Evolutionary conservation across 768 basidiomycete genomes (phyloP).

Genomic region (Lentinus tigrinus): DNA sequence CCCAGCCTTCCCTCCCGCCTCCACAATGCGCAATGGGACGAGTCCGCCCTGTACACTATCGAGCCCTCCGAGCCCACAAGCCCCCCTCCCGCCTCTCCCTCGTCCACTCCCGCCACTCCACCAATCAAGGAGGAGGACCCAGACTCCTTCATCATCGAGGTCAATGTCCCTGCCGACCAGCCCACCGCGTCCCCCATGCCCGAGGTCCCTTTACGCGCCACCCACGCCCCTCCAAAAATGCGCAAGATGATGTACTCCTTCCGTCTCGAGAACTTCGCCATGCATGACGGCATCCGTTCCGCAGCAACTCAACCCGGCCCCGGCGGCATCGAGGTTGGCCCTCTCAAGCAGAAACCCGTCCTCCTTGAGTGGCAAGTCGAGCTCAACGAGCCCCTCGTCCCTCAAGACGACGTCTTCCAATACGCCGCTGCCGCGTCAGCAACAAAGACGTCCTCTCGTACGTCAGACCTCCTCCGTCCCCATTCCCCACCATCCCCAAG

Average conservation of each 20-base stretch:
- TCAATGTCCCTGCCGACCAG: slow-evolving; percentile 9
- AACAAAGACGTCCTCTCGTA: background rate
- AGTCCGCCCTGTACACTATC: slow-evolving; percentile 17
- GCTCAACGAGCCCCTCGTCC: slow-evolving; percentile 18
- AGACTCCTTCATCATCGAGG: slow-evolving; percentile 21
- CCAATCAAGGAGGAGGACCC: slow-evolving; percentile 19
- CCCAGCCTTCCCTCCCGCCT: slow-evolving; percentile 4
- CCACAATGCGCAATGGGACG: slow-evolving; percentile 13
- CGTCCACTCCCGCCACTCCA: slow-evolving; percentile 5
- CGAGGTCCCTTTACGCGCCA: slow-evolving; percentile 70
- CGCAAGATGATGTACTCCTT: slow-evolving; percentile 76
- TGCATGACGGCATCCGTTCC: slow-evolving; percentile 48
- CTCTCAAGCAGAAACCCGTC: slow-evolving; percentile 58
- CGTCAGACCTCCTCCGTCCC: background rate
- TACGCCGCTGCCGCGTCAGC: background rate
- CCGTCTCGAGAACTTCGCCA: slow-evolving; percentile 71
- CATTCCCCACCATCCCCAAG: background rate
- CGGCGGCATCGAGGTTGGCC: slow-evolving; percentile 45
- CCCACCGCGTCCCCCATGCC: slow-evolving; percentile 13
- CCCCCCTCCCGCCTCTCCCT: background rate
- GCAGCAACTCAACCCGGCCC: slow-evolving; percentile 16
- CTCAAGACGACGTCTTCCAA: background rate
- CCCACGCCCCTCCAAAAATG: slow-evolving; percentile 69
- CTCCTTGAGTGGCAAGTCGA: slow-evolving; percentile 68
- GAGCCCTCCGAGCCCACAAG: slow-evolving; percentile 9